phyloP scores from a whole-genome alignment of 768 basidiomycete species.

The Boletus bicolor region DNA sequence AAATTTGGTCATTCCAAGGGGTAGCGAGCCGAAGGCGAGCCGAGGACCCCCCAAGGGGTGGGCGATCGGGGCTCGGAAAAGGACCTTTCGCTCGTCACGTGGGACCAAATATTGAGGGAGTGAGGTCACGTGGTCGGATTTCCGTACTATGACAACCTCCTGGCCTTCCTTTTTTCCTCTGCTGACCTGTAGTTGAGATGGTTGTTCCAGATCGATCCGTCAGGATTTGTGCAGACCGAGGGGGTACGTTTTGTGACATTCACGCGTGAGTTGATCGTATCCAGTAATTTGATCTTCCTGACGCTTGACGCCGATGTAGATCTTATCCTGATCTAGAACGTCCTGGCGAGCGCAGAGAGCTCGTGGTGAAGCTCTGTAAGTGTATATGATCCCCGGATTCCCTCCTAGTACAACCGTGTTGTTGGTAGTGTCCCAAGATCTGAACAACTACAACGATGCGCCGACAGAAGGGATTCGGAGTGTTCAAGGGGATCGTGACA shows the following conservation, averaged over 20 bases:
- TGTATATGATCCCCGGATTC: slow-evolving; percentile 1
- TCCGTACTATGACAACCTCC: too few species aligned
- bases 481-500: slow-evolving; percentile 68
- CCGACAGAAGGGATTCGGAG: slow-evolving; percentile 89
- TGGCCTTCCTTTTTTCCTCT: neutral
- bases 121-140: neutral
- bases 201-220: slow-evolving; percentile 71
- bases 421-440: slow-evolving; percentile 79
- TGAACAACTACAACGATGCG: slow-evolving; percentile 83
- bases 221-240: slow-evolving; percentile 83
- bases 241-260: slow-evolving; percentile 91
- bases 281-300: neutral
- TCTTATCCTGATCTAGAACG: slow-evolving; percentile 74
- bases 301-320: slow-evolving; percentile 32
- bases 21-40: too few species aligned
- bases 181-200: slow-evolving; percentile 2
- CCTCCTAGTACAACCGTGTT: neutral
- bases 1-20: too few species aligned
- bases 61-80: too few species aligned
- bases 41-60: too few species aligned
- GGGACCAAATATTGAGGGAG: neutral
- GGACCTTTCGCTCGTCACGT: too few species aligned
- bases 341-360: slow-evolving; percentile 58
- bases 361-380: slow-evolving; percentile 88
- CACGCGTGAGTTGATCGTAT: slow-evolving; percentile 56